Percentiles rank a stretch among this genome's conserved stretches.
Conservation (phyloP, 2,329 filamentous ascomycete species). For the Raffaelea albimanens region DNA sequence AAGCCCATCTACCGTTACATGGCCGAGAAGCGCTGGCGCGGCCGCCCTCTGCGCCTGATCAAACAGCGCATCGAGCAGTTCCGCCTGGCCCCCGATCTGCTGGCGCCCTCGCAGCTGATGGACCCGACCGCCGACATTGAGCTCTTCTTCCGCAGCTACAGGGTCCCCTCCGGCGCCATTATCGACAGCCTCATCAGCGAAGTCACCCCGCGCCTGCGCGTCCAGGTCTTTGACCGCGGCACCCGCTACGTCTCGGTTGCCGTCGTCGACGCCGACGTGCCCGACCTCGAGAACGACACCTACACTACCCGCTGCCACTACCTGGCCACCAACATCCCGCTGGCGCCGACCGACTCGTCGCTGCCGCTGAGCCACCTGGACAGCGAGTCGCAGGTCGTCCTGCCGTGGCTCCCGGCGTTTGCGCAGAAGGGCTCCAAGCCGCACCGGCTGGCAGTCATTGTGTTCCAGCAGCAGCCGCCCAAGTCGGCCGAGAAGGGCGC, state of each 20-base stretch:
- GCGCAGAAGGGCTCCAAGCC: conserved; percentile 86
- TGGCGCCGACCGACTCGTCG: conserved; percentile 43
- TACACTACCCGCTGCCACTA: conserved; percentile 83
- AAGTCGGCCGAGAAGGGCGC: no score
- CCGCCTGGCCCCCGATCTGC: conserved; percentile 77
- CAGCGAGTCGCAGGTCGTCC: conserved; percentile 54
- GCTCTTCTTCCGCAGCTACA: conserved; percentile 65
- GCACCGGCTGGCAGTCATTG: conserved; percentile 75
- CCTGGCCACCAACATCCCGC: conserved; percentile 58
- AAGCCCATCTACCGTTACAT: conserved; percentile 93
- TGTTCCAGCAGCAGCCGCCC: conserved; percentile 40
- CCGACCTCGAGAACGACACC: conserved; percentile 61
- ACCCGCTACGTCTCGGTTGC: conserved; percentile 75
- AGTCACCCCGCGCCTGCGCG: conserved; percentile 61
- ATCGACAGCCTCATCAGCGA: conserved; percentile 69
- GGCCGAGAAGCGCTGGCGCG: conserved; percentile 78
- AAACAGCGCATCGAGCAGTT: conserved; percentile 81
- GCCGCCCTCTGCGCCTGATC: conserved; percentile 69
- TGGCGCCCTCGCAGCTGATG: conserved; percentile 58
- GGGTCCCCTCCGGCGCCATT: conserved; percentile 66
- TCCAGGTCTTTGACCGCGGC: conserved; percentile 78
- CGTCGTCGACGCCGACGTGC: conserved; percentile 85
- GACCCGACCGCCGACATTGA: conserved; percentile 69
- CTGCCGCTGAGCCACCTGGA: conserved; percentile 56
- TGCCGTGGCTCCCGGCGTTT: conserved; percentile 77